Conservation (phyloP, 805 yeast genomes). For the Metschnikowia shivogae region DNA sequence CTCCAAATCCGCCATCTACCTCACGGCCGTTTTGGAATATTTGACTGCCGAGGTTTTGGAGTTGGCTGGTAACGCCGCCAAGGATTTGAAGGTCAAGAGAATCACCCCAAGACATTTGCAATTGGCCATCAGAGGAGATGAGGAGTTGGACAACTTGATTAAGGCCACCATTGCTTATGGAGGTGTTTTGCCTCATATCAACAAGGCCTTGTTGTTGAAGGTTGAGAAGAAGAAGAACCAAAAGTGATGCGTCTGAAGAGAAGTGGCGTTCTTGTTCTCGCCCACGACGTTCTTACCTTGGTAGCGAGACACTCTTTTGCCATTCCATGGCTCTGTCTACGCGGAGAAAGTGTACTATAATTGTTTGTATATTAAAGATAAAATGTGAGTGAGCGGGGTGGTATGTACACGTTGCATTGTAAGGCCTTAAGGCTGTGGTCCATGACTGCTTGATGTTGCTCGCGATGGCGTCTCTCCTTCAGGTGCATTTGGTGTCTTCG, state of each 20-base stretch:
- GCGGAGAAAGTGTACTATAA: conserved; percentile 15
- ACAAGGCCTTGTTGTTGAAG: conserved; percentile 32
- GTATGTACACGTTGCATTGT: not conserved
- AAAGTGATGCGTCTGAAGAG: conserved; percentile 8
- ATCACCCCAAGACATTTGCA: conserved; percentile 32
- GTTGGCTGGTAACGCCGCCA: conserved; percentile 32
- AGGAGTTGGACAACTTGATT: conserved; percentile 31
- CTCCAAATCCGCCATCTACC: conserved; percentile 67
- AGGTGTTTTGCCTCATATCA: conserved; percentile 33
- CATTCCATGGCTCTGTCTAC: conserved; percentile 1
- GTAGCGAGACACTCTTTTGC: conserved; percentile 2
- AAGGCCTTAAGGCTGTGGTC: not conserved
- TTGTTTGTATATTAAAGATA: conserved; percentile 16
- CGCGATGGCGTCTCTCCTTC: not conserved
- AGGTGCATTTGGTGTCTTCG: not conserved
- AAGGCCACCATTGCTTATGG: conserved; percentile 32
- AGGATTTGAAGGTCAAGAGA: conserved; percentile 32
- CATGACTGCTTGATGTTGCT: not conserved
- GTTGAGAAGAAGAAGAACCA: conserved; percentile 27
- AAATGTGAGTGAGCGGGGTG: not conserved
- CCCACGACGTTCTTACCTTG: conserved; percentile 1
- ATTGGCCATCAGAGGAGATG: conserved; percentile 31
- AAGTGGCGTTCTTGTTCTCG: not conserved
- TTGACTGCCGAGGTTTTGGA: conserved; percentile 31
- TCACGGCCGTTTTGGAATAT: conserved; percentile 30